Evolutionary conservation across 164 flowering plant species (phyloP), one percentile per base, ranked within the genome.

Genomic region (Protea cynaroides): DNA sequence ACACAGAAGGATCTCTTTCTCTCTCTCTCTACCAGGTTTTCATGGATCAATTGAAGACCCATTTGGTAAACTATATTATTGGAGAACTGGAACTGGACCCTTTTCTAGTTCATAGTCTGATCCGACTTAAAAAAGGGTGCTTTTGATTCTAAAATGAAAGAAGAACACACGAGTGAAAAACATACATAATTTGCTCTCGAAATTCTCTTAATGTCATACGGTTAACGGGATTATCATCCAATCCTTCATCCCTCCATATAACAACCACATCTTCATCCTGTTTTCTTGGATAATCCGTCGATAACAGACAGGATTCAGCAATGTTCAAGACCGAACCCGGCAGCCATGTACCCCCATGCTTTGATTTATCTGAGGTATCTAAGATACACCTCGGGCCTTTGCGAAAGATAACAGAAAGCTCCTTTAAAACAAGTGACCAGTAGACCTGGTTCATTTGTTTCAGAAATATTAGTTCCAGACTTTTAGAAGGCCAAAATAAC

Each of bases 131-230:
- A n/a, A n/a, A n/a, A n/a, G n/a, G n/a, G n/a, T n/a, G n/a, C n/a
- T n/a, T n/a, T n/a, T n/a, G n/a, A 47, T 1, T 56, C 25, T n/a
- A n/a, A n/a, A n/a, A n/a, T n/a, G n/a, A n/a, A n/a, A n/a, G 19
- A 37, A 10, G n/a, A n/a, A n/a, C n/a, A n/a, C n/a, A n/a, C n/a
- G n/a, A n/a, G n/a, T n/a, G n/a, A n/a, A 40, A 46, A 71, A 47
- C 90, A 69, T 86, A 94, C 97, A 88, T 91, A 59, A 89, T 96
- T 89, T 85, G 86, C 54, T 84, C 81, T 38, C 96, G 77, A 34
- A 94, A 75, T 69, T 91, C 88, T 60, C 78, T 82, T 19, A 88
- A 46, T 15, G 92, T 87, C 83, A 89, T 62, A 19, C 52, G 64
- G 47, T 78, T 79, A 34, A 91, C 78, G 62, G 75, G 71, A 12